These are phyloP conservation scores for Leccinum pachyderme DNA, from an alignment of 1,284 basidiomycete species.

Conservation along the genomic window DNA sequence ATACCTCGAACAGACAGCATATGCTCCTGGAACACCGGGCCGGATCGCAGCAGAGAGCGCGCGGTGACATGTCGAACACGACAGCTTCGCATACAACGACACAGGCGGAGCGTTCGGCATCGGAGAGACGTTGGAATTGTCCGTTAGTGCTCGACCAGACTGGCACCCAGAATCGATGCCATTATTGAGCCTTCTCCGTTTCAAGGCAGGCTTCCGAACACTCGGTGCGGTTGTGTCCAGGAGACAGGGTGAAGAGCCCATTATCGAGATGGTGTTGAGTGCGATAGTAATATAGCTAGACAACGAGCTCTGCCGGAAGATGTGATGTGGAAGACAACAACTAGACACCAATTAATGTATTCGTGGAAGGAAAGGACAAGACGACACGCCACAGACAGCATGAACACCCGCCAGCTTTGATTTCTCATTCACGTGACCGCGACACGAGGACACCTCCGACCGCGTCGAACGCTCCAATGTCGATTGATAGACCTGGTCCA, in stretches of 20 bases:
- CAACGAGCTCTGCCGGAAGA: background rate
- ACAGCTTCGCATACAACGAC: conserved; percentile 16
- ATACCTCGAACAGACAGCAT: conserved; percentile 22
- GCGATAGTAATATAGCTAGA: conserved; percentile 2
- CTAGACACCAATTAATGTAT: too few relatives aligned
- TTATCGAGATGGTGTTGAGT: conserved; percentile 2
- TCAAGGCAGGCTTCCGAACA: conserved; percentile 18
- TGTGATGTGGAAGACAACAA: background rate
- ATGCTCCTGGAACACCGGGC: conserved; percentile 10
- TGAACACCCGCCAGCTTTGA: conserved; percentile 10
- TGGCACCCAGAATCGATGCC: conserved; percentile 14
- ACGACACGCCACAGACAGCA: background rate
- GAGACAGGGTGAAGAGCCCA: conserved; percentile 18
- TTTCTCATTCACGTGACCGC: conserved; percentile 27
- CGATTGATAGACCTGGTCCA: too few relatives aligned
- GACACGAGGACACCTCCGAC: conserved; percentile 25
- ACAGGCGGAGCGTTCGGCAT: background rate
- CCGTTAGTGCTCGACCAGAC: conserved; percentile 18
- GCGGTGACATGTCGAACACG: conserved; percentile 33
- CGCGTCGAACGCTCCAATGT: too few relatives aligned
- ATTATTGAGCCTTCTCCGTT: conserved; percentile 27
- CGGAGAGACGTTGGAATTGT: conserved; percentile 22
- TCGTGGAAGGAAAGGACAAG: background rate
- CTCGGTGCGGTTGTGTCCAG: conserved; percentile 8
- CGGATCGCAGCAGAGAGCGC: conserved; percentile 21